These are phyloP conservation scores for Yarrowia bubula DNA, from an alignment of 805 yeast genomes.

Conservation along the genomic window DNA sequence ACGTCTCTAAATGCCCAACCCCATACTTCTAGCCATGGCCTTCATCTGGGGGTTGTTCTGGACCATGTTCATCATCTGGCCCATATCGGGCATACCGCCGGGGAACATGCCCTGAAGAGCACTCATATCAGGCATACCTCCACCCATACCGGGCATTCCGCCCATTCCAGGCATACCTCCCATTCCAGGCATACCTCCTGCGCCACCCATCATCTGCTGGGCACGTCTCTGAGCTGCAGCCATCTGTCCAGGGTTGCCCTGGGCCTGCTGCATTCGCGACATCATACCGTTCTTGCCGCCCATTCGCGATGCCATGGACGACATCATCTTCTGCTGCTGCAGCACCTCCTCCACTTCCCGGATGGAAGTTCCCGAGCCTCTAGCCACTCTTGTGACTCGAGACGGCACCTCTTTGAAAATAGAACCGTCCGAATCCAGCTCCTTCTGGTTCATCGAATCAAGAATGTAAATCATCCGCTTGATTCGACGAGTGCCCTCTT, in stretches of 20 bases:
- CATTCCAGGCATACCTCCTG: constrained; percentile 48
- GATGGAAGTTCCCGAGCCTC: constrained; percentile 91
- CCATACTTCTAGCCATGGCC: constrained; percentile 40
- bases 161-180: constrained; percentile 60
- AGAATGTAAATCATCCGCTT: constrained; percentile 85
- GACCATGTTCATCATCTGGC: constrained; percentile 61
- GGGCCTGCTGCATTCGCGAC: constrained; percentile 43
- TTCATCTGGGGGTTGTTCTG: constrained; percentile 48
- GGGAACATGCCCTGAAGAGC: constrained; percentile 33
- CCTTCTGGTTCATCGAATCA: constrained; percentile 95
- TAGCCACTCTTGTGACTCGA: constrained; percentile 84
- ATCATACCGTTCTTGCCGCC: constrained; percentile 54
- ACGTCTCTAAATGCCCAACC: constrained; percentile 1
- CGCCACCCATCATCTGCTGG: constrained; percentile 51
- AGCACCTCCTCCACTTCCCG: constrained; percentile 91
- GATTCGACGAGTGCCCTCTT: constrained; percentile 79
- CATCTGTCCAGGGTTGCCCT: constrained; percentile 42
- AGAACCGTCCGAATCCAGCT: constrained; percentile 85
- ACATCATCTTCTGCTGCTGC: constrained; percentile 91
- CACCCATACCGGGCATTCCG: constrained; percentile 53
- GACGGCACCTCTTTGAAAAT: constrained; percentile 77
- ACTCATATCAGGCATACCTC: constrained; percentile 42
- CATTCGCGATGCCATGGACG: constrained; percentile 57
- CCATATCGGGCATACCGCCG: constrained; percentile 69
- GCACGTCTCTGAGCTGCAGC: constrained; percentile 49